Percentiles rank a stretch among this genome's conserved stretches.
Evolutionary conservation across 306 rosid genomes (phyloP).

Genomic region (Sicyos baderoa): DNA sequence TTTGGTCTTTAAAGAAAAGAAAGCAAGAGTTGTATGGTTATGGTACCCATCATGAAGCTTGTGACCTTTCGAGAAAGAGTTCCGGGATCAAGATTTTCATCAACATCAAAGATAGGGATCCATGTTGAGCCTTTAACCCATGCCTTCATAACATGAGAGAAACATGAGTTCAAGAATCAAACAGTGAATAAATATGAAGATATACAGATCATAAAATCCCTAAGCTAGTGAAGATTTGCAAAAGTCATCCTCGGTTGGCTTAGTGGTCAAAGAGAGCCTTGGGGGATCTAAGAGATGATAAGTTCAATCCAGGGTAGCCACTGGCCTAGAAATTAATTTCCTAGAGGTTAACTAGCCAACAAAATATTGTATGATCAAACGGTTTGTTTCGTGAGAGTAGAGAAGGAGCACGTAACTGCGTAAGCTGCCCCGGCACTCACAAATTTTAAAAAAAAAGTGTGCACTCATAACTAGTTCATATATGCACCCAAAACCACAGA

Average conservation of each 20-base stretch:
- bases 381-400: no score
- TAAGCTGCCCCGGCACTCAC: no score
- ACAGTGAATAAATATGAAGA: constrained; percentile 13
- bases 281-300: no score
- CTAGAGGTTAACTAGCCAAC: no score
- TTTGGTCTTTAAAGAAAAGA: constrained; percentile 14
- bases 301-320: no score
- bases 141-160: constrained; percentile 40
- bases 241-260: not conserved
- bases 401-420: no score
- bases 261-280: no score
- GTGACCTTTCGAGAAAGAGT: constrained; percentile 55
- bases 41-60: constrained; percentile 63
- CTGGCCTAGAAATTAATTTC: no score
- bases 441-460: not conserved
- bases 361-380: no score
- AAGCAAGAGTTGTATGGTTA: constrained; percentile 21
- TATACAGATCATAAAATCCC: not conserved
- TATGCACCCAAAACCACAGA: not conserved
- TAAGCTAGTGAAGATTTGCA: not conserved
- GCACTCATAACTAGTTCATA: constrained; percentile 1
- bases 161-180: constrained; percentile 15
- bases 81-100: constrained; percentile 46
- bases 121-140: constrained; percentile 87
- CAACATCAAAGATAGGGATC: constrained; percentile 81